Conservation (phyloP, 768 basidiomycete species). For the Amanita inopinata region DNA sequence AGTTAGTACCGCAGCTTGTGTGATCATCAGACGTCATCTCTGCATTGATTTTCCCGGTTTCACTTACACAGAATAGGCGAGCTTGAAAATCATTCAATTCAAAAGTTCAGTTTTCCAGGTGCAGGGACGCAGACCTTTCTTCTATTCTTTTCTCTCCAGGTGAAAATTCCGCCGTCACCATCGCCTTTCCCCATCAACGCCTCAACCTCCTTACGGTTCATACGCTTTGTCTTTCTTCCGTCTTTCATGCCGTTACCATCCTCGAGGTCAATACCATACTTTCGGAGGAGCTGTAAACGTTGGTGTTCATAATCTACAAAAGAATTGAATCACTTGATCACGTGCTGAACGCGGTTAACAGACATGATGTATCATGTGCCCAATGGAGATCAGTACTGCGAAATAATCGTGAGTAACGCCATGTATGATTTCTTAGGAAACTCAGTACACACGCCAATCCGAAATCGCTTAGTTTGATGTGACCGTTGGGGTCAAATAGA, state of each 20-base stretch:
- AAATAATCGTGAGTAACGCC: conserved; percentile 13
- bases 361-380: conserved; percentile 93
- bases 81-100: conserved; percentile 30
- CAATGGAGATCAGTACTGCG: conserved; percentile 85
- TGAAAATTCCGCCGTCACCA: conserved; percentile 78
- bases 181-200: conserved; percentile 75
- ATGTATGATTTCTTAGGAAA: conserved; percentile 11
- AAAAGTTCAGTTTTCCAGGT: conserved; percentile 13
- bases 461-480: conserved; percentile 93
- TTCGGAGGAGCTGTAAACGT: conserved; percentile 75
- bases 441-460: conserved; percentile 74
- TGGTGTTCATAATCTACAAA: conserved; percentile 90
- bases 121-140: conserved; percentile 52
- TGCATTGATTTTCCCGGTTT: conserved; percentile 9
- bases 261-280: conserved; percentile 93
- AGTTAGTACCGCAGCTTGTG: conserved; percentile 73
- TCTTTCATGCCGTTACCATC: conserved; percentile 58
- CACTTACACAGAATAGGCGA: conserved; percentile 83
- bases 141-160: conserved; percentile 91
- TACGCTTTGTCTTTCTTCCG: conserved; percentile 63
- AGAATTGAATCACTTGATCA: conserved; percentile 13
- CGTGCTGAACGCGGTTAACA: conserved; percentile 11
- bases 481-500: conserved; percentile 86
- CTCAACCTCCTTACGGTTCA: conserved; percentile 79
- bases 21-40: conserved; percentile 13